Evolutionary conservation across 768 basidiomycete genomes (phyloP).

Genomic region (Boletus reticulatus): DNA sequence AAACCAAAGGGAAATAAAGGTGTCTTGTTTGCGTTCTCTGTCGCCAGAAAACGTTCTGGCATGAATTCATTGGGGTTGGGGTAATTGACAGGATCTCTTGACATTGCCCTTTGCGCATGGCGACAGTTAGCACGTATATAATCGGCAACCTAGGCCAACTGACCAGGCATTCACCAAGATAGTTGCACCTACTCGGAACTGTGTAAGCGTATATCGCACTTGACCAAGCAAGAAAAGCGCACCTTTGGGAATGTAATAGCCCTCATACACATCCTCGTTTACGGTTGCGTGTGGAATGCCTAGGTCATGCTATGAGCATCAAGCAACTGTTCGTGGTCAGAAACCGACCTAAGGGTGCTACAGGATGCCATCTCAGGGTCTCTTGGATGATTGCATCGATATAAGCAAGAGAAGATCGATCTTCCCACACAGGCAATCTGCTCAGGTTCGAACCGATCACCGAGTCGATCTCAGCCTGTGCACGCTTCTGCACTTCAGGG

Average conservation of each 20-base stretch:
- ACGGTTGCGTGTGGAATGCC: constrained; percentile 29
- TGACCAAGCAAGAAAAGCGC: not conserved
- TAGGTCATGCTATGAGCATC: not conserved
- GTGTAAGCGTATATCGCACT: not conserved
- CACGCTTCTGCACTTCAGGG: constrained; percentile 14
- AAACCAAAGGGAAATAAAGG: constrained; percentile 25
- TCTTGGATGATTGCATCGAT: constrained; percentile 11
- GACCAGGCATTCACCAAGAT: constrained; percentile 3
- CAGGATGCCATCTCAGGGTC: constrained; percentile 12
- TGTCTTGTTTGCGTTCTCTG: not conserved
- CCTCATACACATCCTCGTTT: constrained; percentile 24
- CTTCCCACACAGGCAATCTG: constrained; percentile 16
- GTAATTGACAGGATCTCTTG: constrained; percentile 33
- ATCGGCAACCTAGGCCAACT: not conserved
- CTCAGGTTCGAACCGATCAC: constrained; percentile 2
- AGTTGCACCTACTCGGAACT: not conserved
- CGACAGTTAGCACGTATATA: not conserved
- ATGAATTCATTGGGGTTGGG: constrained; percentile 33
- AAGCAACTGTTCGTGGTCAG: too few relatives aligned
- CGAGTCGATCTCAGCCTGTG: constrained; percentile 12
- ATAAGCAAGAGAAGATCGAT: constrained; percentile 9
- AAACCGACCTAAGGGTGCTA: constrained; percentile 4
- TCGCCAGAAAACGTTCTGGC: constrained; percentile 31
- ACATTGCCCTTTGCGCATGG: constrained; percentile 25
- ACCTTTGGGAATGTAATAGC: constrained; percentile 41